Conservation (phyloP, 2,329 filamentous ascomycete genomes). For the Scedosporium boydii region DNA sequence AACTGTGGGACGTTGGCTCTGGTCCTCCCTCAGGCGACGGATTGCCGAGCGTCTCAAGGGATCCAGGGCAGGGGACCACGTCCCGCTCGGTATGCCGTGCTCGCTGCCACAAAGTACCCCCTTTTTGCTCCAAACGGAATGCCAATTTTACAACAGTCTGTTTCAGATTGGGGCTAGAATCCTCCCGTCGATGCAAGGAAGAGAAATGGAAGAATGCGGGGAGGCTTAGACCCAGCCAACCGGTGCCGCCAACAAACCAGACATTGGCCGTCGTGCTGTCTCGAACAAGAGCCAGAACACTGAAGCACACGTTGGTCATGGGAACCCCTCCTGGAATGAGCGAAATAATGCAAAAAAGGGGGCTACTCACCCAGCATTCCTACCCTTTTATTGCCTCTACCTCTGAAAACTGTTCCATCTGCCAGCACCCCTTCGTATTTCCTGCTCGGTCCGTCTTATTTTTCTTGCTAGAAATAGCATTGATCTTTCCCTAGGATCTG, state of each 20-base stretch:
- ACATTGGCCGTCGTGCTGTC: neutral
- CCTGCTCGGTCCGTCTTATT: too few relatives aligned
- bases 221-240: neutral
- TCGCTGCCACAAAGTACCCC: neutral
- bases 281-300: neutral
- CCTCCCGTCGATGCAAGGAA: neutral
- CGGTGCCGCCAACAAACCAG: neutral
- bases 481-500: too few relatives aligned
- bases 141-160: neutral
- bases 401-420: too few relatives aligned
- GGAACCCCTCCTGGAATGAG: too few relatives aligned
- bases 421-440: too few relatives aligned
- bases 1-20: neutral
- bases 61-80: neutral
- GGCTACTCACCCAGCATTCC: too few relatives aligned
- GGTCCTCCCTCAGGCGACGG: neutral
- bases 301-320: neutral
- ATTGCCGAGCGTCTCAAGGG: neutral
- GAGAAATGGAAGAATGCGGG: neutral
- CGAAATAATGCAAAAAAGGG: too few relatives aligned
- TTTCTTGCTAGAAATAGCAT: too few relatives aligned
- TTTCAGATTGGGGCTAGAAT: neutral
- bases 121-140: neutral
- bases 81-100: neutral
- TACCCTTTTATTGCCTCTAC: too few relatives aligned